Percentiles rank a stretch among this genome's conserved stretches.
Evolutionary conservation across 495 filamentous ascomycete species (phyloP).

Genomic region (Penicillium taxi): DNA sequence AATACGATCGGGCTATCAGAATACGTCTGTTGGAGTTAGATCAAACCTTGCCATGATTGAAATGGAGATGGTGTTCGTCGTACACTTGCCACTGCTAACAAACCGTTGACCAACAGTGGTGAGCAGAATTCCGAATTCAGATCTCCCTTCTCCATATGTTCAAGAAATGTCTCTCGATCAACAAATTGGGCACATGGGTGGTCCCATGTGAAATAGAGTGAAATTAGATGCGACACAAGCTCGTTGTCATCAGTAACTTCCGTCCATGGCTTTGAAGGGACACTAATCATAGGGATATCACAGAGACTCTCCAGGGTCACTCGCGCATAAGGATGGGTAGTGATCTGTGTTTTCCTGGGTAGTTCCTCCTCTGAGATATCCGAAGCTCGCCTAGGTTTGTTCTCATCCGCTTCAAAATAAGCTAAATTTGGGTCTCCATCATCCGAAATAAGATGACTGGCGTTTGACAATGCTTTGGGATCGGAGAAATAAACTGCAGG

Average conservation of each 20-base stretch:
- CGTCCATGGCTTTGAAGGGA: conserved; percentile 40
- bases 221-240: conserved; percentile 41
- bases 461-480: conserved; percentile 4
- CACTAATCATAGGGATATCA: conserved; percentile 28
- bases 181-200: conserved; percentile 32
- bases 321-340: conserved; percentile 19
- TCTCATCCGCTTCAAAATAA: not conserved
- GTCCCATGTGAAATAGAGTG: conserved; percentile 41
- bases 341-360: conserved; percentile 5
- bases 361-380: conserved; percentile 12
- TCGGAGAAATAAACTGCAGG: conserved; percentile 15
- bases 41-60: not conserved
- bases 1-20: conserved; percentile 47
- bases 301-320: conserved; percentile 31
- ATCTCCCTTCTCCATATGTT: conserved; percentile 21
- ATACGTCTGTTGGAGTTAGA: conserved; percentile 18
- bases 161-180: conserved; percentile 29
- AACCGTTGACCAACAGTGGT: conserved; percentile 32
- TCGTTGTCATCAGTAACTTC: conserved; percentile 35
- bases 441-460: conserved; percentile 8
- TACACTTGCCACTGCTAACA: conserved; percentile 37
- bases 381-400: conserved; percentile 1
- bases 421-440: conserved; percentile 2
- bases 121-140: conserved; percentile 27
- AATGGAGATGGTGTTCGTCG: conserved; percentile 2